Conservation (phyloP, 495 filamentous ascomycete genomes). For the Peziza echinospora region DNA sequence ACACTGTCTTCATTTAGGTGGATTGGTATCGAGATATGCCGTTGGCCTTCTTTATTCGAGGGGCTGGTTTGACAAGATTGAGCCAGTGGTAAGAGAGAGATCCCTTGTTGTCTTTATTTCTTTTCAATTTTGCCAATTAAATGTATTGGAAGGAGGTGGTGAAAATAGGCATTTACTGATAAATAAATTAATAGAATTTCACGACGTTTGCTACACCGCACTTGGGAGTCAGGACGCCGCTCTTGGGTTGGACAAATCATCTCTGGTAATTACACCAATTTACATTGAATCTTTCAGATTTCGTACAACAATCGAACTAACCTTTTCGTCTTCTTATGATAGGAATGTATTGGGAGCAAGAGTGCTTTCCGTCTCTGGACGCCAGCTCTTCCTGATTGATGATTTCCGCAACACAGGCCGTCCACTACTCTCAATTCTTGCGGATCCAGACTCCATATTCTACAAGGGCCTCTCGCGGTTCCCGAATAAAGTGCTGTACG, state of each 20-base stretch:
- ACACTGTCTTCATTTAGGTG: no score
- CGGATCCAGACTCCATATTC: constrained; percentile 71
- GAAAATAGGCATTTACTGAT: not conserved
- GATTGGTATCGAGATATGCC: constrained; percentile 69
- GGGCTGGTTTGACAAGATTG: constrained; percentile 52
- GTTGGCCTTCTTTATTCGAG: constrained; percentile 63
- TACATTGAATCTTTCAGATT: not conserved
- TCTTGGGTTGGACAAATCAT: constrained; percentile 40
- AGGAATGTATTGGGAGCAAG: constrained; percentile 57
- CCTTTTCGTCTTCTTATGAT: not conserved
- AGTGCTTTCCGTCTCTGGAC: constrained; percentile 55
- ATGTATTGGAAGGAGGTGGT: no score
- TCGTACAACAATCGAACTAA: not conserved
- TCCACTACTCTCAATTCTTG: constrained; percentile 58
- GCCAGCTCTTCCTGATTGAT: constrained; percentile 76
- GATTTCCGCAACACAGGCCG: constrained; percentile 58
- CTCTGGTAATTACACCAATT: constrained; percentile 26
- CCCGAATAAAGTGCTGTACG: constrained; percentile 49
- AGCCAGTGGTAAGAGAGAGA: constrained; percentile 48
- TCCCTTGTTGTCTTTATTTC: not conserved
- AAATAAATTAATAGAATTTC: constrained; percentile 43
- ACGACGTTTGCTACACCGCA: constrained; percentile 83
- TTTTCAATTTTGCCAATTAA: no score
- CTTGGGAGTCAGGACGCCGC: constrained; percentile 60
- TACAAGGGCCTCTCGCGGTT: constrained; percentile 57